Evolutionary conservation across 352 stramenopile genomes (phyloP), one percentile per base, ranked within the genome.

Genomic region (Phytophthora tubulina): DNA sequence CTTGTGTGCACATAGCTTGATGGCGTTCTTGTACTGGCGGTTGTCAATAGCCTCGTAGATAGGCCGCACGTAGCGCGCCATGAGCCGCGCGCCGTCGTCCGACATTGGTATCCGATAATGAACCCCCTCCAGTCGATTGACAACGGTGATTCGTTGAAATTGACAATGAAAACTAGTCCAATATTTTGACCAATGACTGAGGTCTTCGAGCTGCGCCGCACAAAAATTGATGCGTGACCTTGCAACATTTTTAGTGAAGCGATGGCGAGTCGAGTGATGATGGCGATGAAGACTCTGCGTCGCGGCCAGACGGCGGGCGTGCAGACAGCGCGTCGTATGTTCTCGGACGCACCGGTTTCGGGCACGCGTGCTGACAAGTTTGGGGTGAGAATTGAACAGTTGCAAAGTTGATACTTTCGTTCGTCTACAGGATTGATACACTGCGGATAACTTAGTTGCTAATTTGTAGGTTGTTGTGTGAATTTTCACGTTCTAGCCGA

Each of bases 31-130:
- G 84, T 96, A 96, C 73, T 96, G 84, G 1, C 85, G 83, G 41
- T 49, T 67, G 73, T 96, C 89, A 45, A 95, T 96, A 36, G 88
- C 86, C 36, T 94, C 85, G 82, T 96, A 96, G 64, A 96, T 96
- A 38, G 89, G 89, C 9, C 84, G 82, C 73, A 96, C 79, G 66
- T 87, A 91, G 76, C 88, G 88, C 66, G 79, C 79, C 79, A 95
- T 83, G 49, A 91, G 58, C 32, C 85, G 76, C 70, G 73, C 61
- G 27, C 54, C 73, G 46, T 90, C 84, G 63, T 90, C 79, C 67
- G 82, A 73, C 86, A 92, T 91, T 30, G 27, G 17, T 33, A 57
- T 54, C 48, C 46, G 42, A 41, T 66, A 63, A 11, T 67, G 52
- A 41, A 15, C 33, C 54, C 33, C 56, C 48, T 60, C 31, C 36